Conservation (phyloP, 257 asterid species). For the Petunia secreta region DNA sequence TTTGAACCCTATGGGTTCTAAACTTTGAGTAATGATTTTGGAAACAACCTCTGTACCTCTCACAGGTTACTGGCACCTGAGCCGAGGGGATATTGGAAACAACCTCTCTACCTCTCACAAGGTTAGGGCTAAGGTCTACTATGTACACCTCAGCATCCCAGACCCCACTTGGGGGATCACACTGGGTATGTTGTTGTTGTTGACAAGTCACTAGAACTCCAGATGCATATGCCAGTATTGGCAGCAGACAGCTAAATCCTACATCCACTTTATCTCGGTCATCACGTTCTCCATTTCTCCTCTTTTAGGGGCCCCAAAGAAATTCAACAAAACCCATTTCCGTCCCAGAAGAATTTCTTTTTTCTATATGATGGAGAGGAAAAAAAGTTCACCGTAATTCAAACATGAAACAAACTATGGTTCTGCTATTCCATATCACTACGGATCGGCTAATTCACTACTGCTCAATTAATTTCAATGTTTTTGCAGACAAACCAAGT, state of each 20-base stretch:
- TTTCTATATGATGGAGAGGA: neutral
- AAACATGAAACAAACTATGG: neutral
- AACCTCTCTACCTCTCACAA: too few relatives aligned
- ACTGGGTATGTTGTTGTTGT: too few relatives aligned
- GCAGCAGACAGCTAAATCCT: slow-evolving; percentile 18
- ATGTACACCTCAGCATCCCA: too few relatives aligned
- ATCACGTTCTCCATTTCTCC: neutral
- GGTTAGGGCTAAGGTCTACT: too few relatives aligned
- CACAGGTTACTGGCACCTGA: too few relatives aligned
- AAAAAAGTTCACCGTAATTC: neutral
- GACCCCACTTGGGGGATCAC: too few relatives aligned
- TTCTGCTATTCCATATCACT: neutral
- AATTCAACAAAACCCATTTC: neutral
- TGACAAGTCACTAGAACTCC: neutral
- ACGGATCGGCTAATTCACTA: neutral
- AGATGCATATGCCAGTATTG: neutral
- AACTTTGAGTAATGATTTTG: too few relatives aligned
- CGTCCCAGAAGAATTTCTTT: neutral
- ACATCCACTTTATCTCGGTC: too few relatives aligned
- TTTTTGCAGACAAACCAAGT: neutral
- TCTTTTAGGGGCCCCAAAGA: neutral
- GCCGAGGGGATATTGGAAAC: too few relatives aligned
- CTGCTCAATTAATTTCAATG: neutral
- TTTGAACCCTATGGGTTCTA: too few relatives aligned
- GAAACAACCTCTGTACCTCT: too few relatives aligned